Evolutionary conservation across 306 rosid species (phyloP).

Genomic region (Castanopsis chinensis): DNA sequence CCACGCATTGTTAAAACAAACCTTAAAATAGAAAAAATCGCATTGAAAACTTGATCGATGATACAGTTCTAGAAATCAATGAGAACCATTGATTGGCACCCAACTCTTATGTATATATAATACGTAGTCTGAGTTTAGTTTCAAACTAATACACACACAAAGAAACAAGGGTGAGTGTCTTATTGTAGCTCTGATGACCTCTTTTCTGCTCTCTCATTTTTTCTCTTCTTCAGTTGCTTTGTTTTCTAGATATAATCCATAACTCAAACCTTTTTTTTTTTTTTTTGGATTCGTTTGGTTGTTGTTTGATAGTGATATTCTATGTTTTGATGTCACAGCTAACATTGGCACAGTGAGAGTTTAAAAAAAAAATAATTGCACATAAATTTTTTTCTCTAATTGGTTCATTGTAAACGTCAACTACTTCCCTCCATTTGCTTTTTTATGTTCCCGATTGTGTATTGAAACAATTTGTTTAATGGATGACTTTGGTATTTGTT

Average conservation of each 20-base stretch:
- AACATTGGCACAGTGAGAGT: no score
- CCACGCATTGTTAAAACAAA: no score
- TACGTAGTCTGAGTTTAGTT: no score
- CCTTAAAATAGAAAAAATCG: no score
- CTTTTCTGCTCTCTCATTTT: conserved; percentile 49
- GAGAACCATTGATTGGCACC: no score
- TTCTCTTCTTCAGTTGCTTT: conserved; percentile 36
- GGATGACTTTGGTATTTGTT: no score
- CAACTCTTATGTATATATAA: no score
- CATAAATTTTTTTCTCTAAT: not conserved
- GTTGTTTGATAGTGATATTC: not conserved
- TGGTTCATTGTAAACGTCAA: not conserved
- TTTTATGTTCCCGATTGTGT: not conserved
- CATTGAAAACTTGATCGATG: no score
- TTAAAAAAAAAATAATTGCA: no score
- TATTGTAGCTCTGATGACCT: conserved; percentile 49
- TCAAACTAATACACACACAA: not conserved
- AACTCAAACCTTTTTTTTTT: not conserved
- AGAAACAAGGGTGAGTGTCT: not conserved
- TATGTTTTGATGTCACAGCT: not conserved
- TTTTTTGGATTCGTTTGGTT: not conserved
- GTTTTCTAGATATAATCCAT: conserved; percentile 38
- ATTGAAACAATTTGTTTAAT: not conserved
- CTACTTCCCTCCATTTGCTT: not conserved
- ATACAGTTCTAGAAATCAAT: no score